Base-by-base conservation (phyloP, 352 stramenopile genomes). In the Globisporangium recalcitrans region DNA sequence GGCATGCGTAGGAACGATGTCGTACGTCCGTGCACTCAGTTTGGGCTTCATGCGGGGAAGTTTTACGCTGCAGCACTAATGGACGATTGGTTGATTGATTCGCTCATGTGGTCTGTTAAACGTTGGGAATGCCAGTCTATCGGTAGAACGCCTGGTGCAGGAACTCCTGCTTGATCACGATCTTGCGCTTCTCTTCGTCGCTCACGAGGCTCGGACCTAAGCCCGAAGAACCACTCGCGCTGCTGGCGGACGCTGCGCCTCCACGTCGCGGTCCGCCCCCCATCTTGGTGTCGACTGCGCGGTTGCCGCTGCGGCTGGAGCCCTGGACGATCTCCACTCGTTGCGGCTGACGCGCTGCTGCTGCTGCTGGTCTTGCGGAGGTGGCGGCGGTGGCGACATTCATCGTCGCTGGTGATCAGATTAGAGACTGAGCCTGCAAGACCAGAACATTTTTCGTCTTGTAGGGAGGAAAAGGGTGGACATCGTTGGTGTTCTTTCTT, bases 121-220 rank as follows among this genome's bases (percentile, higher is more conserved):
- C n/a, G n/a, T n/a, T n/a, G n/a, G n/a, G n/a, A n/a, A n/a, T n/a
- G n/a, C n/a, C n/a, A n/a, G 14, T 22, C 46, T 57, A 63, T 24
- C 48, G 58, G 32, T 58, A 63, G 58, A 63, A 63, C 21, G 24
- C 32, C 24, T 63, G 58, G 58, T 63, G 58, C 47, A 63, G 56
- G 32, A 63, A 36, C 58, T 58, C 46, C 31, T 58, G 57, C 32
- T 63, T 63, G 57, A 63, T 47, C 44, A 63, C 57, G 46, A 63
- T 63, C 57, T 63, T 63, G 46, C 49, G 55, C 44, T 63, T 63
- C 46, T 44, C n/a, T 16, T 60, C 36, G 22, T 60, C 49, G 36
- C 36, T 40, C 53, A 51, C 53, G 48, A 54, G 48, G 36, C 53
- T 60, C 36, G 53, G 34, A 16, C 27, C 53, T 6, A 32, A 14